These are phyloP conservation scores for Skeletonema costatum DNA, from an alignment of 108 stramenopile species.

Conservation along the genomic window DNA sequence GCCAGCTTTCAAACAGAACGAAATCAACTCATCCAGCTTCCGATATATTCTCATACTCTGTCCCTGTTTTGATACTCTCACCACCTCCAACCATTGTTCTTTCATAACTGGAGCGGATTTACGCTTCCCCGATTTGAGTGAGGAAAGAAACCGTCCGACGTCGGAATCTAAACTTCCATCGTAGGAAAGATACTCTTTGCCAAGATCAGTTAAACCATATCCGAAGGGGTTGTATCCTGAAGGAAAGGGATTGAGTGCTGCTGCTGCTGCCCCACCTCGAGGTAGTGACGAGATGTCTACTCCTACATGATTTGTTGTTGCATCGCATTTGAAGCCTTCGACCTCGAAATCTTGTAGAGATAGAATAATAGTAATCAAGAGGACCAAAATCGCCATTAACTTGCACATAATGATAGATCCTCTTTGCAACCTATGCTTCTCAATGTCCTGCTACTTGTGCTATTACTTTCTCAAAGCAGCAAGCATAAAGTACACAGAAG, in stretches of 20 bases:
- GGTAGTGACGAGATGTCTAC: not conserved
- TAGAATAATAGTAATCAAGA: not conserved
- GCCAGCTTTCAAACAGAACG: conserved; percentile 72
- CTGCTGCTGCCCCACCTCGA: conserved; percentile 43
- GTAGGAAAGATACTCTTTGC: conserved; percentile 63
- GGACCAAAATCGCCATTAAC: not conserved
- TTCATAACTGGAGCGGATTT: conserved; percentile 56
- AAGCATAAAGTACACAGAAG: too few relatives aligned
- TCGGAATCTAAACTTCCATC: conserved; percentile 74
- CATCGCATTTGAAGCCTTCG: not conserved
- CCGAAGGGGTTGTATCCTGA: conserved; percentile 81
- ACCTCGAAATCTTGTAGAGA: not conserved
- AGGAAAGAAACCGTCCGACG: conserved; percentile 72
- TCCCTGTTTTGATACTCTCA: conserved; percentile 67
- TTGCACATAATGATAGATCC: too few relatives aligned
- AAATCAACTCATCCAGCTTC: conserved; percentile 60
- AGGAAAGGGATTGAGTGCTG: conserved; percentile 46
- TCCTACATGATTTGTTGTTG: not conserved
- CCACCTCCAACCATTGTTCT: conserved; percentile 76
- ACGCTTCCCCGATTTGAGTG: conserved; percentile 53
- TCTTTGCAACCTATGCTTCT: too few relatives aligned
- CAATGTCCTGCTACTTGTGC: too few relatives aligned
- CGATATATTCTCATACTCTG: conserved; percentile 83
- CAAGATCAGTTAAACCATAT: conserved; percentile 67
- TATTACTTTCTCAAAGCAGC: too few relatives aligned